phyloP scores from a whole-genome alignment of 768 basidiomycete genomes.

The Scleroderma bovista region DNA sequence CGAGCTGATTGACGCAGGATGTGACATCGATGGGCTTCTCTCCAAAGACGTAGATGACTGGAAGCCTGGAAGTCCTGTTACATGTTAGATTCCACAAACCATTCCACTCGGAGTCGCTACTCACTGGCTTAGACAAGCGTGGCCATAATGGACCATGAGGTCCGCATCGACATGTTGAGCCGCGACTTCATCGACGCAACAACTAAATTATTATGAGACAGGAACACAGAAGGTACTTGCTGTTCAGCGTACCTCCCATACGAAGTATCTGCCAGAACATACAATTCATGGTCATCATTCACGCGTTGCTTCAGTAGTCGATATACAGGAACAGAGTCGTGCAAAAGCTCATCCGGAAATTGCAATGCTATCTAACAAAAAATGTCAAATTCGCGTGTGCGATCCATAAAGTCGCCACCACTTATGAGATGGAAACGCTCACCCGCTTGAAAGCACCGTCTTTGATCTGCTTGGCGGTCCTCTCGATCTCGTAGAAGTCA shows the following conservation, averaged over 20 bases:
- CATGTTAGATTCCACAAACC: not conserved
- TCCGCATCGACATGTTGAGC: constrained; percentile 93
- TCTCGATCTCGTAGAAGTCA: constrained; percentile 69
- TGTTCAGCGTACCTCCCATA: constrained; percentile 77
- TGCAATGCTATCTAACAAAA: constrained; percentile 73
- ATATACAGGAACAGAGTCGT: constrained; percentile 82
- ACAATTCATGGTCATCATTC: constrained; percentile 51
- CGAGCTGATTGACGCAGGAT: constrained; percentile 42
- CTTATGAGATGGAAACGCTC: constrained; percentile 12
- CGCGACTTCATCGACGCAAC: constrained; percentile 95
- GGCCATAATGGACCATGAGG: constrained; percentile 89
- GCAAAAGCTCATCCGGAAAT: constrained; percentile 91
- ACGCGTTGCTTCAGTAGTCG: constrained; percentile 51
- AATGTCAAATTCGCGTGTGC: not conserved
- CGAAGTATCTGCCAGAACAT: constrained; percentile 95
- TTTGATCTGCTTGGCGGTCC: constrained; percentile 57
- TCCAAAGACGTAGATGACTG: constrained; percentile 89
- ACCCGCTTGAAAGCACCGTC: constrained; percentile 68
- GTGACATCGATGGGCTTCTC: constrained; percentile 57
- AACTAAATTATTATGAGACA: constrained; percentile 37
- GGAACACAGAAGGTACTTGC: not conserved
- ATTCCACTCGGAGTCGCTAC: constrained; percentile 22
- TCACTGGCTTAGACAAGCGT: constrained; percentile 91
- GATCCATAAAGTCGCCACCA: not conserved
- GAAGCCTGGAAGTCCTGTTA: constrained; percentile 77